A percentile compares a stretch with the other conserved stretches of the same genome.
These are phyloP conservation scores for Centella asiatica DNA, from an alignment of 129 eudicot species.

Conservation along the genomic window DNA sequence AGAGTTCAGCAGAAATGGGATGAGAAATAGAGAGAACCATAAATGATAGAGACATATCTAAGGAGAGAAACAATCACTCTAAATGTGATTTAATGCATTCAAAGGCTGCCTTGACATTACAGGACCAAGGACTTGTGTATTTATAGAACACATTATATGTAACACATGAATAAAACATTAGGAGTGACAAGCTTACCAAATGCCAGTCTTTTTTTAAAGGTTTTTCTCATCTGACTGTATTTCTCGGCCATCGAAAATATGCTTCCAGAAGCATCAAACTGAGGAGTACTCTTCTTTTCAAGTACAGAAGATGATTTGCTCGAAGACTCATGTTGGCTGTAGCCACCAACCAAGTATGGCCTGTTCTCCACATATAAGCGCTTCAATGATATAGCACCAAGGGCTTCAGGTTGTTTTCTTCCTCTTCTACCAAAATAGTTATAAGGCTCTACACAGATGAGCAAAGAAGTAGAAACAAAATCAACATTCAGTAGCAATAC, in stretches of 20 bases:
- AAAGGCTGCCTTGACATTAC: too few relatives aligned
- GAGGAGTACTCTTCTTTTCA: conserved; percentile 28
- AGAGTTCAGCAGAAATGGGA: too few relatives aligned
- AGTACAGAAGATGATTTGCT: conserved; percentile 21
- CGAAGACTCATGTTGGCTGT: conserved; percentile 46
- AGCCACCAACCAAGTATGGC: conserved; percentile 80
- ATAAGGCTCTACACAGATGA: conserved; percentile 61
- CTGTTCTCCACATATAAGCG: conserved; percentile 77
- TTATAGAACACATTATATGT: too few relatives aligned
- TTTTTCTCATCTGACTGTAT: conserved; percentile 76
- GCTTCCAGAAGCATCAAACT: conserved; percentile 31
- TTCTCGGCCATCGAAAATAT: conserved; percentile 82
- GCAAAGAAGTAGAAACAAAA: conserved; percentile 4
- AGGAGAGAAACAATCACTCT: too few relatives aligned
- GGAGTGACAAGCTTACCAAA: conserved; percentile 48
- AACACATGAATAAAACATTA: not conserved
- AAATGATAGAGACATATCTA: too few relatives aligned
- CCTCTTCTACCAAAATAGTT: conserved; percentile 75
- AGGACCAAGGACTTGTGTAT: too few relatives aligned
- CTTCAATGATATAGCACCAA: conserved; percentile 77
- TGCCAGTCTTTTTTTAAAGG: conserved; percentile 76
- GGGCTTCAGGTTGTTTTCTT: conserved; percentile 78
- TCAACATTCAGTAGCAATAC: conserved; percentile 1
- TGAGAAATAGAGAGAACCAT: too few relatives aligned
- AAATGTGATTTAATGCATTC: too few relatives aligned